Base-by-base conservation (phyloP, 192 early-diverging fungal genomes). In the Phlyctochytrium bullatum region DNA sequence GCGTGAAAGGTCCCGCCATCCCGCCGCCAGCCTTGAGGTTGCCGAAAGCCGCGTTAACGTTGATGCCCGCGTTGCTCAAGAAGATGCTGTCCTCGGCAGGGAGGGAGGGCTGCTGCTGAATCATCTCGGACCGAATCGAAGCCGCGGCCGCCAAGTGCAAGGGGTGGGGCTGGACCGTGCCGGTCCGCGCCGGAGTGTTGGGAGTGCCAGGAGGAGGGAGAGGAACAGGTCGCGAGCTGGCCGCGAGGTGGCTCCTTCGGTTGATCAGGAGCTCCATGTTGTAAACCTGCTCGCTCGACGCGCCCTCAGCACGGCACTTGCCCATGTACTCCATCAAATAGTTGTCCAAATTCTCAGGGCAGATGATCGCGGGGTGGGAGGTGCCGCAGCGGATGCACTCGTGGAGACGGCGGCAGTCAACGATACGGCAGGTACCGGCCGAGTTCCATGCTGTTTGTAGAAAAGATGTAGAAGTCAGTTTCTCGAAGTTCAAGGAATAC, bases 381-480 rank as follows among this genome's bases (percentile, higher is more conserved):
- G 66, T 67, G 12, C 72, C 67, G 32, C 72, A 73, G 4, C 72
- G 72, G 54, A 73, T 73, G 34, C 72, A 73, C 29, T 65, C 67
- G 61, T 73, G 72, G 27, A 68, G 51, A 16, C 72, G 60, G 30
- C 72, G 65, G 50, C 72, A 73, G 36, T 73, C 67, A 52, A 69
- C 62, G 27, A 73, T 69, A 17, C 67, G 60, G 34, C 72, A 73
- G 23, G 66, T 73, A 17, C 67, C 67, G 34, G 72, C 66, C 2
- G 66, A 68, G 57, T 73, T 73, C 72, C 72, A 73, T 6, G 72
- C 68, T 69, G 35, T n/a, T n/a, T n/a, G n/a, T 0, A 65, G 40
- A 24, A 59, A n/a, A 56, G 47, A 36, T 52, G 47, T 58, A 27
- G 52, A 6, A 58, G 17, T 27, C n/a, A n/a, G n/a, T n/a, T n/a